These are phyloP conservation scores for Boletus barrowsii DNA, from an alignment of 768 basidiomycete species.

Conservation along the genomic window DNA sequence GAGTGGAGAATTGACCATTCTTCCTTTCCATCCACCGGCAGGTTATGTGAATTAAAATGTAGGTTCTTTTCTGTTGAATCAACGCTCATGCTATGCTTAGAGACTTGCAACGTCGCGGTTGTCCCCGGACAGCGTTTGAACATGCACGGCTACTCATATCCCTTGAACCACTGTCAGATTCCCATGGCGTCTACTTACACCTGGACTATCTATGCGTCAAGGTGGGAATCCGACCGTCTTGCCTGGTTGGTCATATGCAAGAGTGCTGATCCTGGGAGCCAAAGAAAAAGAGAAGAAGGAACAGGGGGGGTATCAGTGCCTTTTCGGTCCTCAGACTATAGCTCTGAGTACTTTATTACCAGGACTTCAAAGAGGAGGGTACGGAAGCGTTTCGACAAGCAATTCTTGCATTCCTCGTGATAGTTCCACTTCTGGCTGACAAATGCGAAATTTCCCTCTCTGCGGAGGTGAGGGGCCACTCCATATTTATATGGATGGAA, in stretches of 20 bases:
- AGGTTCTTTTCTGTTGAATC: not conserved
- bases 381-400: conserved; percentile 72
- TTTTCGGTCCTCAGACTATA: not conserved
- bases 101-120: conserved; percentile 85
- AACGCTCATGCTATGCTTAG: conserved; percentile 35
- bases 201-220: conserved; percentile 86
- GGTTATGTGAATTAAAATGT: conserved; percentile 54
- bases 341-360: not conserved
- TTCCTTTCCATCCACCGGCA: conserved; percentile 86
- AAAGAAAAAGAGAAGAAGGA: conserved; percentile 43
- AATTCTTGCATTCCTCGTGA: conserved; percentile 71
- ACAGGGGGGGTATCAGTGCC: conserved; percentile 36
- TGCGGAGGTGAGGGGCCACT: conserved; percentile 60
- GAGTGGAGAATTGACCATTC: conserved; percentile 89
- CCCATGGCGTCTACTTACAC: conserved; percentile 80
- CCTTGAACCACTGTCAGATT: conserved; percentile 84
- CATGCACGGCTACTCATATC: conserved; percentile 83
- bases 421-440: conserved; percentile 81
- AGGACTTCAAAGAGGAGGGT: conserved; percentile 54
- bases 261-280: conserved; percentile 63
- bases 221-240: conserved; percentile 66
- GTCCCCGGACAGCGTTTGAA: conserved; percentile 86
- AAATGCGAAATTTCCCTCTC: conserved; percentile 74
- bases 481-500: conserved; percentile 63
- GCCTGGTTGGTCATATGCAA: conserved; percentile 76